Evolutionary conservation across 1,139 yeast species (phyloP).

Genomic region (Pichia sp.): DNA sequence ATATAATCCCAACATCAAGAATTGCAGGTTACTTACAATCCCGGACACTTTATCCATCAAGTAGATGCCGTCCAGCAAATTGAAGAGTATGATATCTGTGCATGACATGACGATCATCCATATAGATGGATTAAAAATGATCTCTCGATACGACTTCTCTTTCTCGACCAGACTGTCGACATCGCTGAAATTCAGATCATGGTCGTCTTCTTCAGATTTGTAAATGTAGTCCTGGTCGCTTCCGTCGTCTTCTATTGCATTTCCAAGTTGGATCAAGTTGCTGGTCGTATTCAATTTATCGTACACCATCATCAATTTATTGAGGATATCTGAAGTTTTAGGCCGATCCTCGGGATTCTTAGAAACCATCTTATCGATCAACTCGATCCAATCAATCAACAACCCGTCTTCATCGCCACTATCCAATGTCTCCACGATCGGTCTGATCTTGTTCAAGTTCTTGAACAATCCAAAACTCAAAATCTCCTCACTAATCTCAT

Average conservation of each 20-base stretch:
- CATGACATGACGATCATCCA: conserved; percentile 2
- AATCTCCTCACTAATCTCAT: conserved; percentile 42
- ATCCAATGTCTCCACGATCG: neutral
- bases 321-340: conserved; percentile 40
- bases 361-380: conserved; percentile 31
- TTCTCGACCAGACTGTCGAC: too few species aligned
- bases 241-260: neutral
- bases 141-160: too few species aligned
- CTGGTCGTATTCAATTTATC: conserved; percentile 12
- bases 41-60: neutral
- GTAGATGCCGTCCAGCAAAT: neutral
- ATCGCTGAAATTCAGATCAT: too few species aligned
- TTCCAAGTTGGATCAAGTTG: neutral
- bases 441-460: conserved; percentile 17
- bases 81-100: neutral
- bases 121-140: neutral
- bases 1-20: conserved; percentile 6
- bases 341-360: conserved; percentile 42
- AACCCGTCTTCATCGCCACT: conserved; percentile 24
- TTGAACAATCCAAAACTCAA: conserved; percentile 21
- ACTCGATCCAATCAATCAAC: conserved; percentile 37
- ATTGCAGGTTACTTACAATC: conserved; percentile 4
- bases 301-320: conserved; percentile 26
- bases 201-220: neutral
- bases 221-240: neutral